Base-by-base conservation (phyloP, 2,329 filamentous ascomycete genomes). In the Colletotrichum cereale region DNA sequence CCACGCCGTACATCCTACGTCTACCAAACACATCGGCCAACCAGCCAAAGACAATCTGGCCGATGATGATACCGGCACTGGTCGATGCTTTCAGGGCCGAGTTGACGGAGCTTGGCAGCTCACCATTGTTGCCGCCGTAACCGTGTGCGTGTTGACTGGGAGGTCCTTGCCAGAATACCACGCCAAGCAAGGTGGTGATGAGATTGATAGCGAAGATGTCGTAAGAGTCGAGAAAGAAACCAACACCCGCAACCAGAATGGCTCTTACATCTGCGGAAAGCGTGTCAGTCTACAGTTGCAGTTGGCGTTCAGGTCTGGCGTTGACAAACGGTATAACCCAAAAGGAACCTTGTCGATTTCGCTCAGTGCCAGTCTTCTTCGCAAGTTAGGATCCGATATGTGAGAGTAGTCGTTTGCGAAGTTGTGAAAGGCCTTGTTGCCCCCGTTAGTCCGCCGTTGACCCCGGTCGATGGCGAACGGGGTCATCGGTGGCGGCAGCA, bases 201-300 rank as follows among this genome's bases (percentile, higher is more conserved):
- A 95, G 84, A 79, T 92, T 93, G 80, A 95, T 93, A 77, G 93
- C 92, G 80, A 96, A 96, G 76, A 95, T 93, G 75, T 89, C 90
- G 82, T 96, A 96, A 16, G 92, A 91, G 80, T 95, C 93, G 57
- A 93, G 91, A 79, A 96, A 94, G 85, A 96, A 96, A 62, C 93
- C 93, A 70, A 94, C 91, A 60, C 93, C 93, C 34, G 93, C 93
- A 3, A 96, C 93, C 8, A 93, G 81, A 3, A 94, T 87, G 66
- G 92, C 91, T 57, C 93, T 89, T 34, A 95, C 85, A 81, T 95
- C 82, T 85, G 55, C n/a, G 6, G 1, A 31, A 7, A n/a, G 52
- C 6, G 31, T 61, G 42, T 61, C 21, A 34, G 42, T 55, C 29
- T 24, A 36, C 12, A 40, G 26, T 50, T 16, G 55, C 55, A 48